A percentile compares a stretch with the other conserved stretches of the same genome.
Conservation (phyloP, 169 alveolate genomes). For the Cryptosporidium meleagridis region DNA sequence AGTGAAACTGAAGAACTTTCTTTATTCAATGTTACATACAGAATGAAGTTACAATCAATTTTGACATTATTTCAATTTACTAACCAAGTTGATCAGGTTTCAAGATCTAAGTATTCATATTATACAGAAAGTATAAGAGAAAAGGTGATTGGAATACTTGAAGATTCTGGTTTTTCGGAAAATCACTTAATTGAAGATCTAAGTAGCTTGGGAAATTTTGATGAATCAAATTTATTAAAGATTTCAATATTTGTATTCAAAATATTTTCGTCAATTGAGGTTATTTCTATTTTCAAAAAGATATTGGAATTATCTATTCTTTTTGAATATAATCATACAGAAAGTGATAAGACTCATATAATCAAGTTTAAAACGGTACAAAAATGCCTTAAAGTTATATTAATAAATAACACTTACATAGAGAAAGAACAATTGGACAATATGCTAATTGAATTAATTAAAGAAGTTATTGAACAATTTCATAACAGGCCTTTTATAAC, state of each 20-base stretch:
- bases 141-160: background rate
- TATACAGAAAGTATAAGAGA: background rate
- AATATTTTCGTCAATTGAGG: background rate
- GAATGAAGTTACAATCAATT: conserved; percentile 16
- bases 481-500: background rate
- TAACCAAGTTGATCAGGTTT: background rate
- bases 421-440: background rate
- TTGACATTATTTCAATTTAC: conserved; percentile 43
- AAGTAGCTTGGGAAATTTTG: background rate
- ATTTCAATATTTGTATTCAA: conserved; percentile 4
- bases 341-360: background rate
- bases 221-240: background rate
- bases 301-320: background rate
- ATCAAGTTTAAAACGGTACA: background rate
- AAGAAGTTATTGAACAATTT: background rate
- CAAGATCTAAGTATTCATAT: background rate
- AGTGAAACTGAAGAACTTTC: conserved; percentile 3
- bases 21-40: background rate
- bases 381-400: conserved; percentile 4
- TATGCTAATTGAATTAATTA: conserved; percentile 8
- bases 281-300: background rate
- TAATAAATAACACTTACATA: conserved; percentile 25
- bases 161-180: background rate
- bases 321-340: background rate
- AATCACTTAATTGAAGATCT: background rate